Percentiles rank a stretch among this genome's conserved stretches.
Conservation (phyloP, 2,329 filamentous ascomycete species). For the Canariomyces notabilis region DNA sequence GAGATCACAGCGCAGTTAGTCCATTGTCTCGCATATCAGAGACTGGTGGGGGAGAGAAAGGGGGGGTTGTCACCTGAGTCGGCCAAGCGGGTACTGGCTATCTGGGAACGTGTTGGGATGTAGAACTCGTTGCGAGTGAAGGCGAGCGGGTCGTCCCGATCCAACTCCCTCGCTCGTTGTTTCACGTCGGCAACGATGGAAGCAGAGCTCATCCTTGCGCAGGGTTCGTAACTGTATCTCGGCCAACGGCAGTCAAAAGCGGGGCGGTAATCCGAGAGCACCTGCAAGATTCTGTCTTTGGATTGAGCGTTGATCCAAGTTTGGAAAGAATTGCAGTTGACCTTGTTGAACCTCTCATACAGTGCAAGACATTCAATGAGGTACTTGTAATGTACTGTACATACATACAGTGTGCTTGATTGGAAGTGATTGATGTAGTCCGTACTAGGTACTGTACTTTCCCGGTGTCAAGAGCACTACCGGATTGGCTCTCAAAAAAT, state of each 20-base stretch:
- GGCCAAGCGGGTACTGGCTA: conserved; percentile 24
- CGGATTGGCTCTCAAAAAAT: too few relatives aligned
- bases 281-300: neutral
- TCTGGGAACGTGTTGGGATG: conserved; percentile 26
- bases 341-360: too few relatives aligned
- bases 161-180: conserved; percentile 20
- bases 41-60: neutral
- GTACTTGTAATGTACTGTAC: too few relatives aligned
- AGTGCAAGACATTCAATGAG: too few relatives aligned
- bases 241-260: neutral
- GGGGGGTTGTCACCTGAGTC: conserved; percentile 17
- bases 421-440: too few relatives aligned
- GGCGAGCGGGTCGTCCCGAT: conserved; percentile 23
- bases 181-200: conserved; percentile 9
- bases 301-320: too few relatives aligned
- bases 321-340: too few relatives aligned
- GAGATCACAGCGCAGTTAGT: conserved; percentile 6
- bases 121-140: conserved; percentile 26
- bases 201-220: conserved; percentile 13
- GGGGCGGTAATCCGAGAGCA: neutral
- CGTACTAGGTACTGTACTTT: too few relatives aligned
- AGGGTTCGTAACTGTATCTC: neutral
- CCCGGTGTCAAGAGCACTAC: too few relatives aligned
- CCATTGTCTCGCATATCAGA: neutral
- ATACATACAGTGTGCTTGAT: too few relatives aligned